These are phyloP conservation scores for Letharia columbiana DNA, from an alignment of 495 filamentous ascomycete species.

Conservation along the genomic window DNA sequence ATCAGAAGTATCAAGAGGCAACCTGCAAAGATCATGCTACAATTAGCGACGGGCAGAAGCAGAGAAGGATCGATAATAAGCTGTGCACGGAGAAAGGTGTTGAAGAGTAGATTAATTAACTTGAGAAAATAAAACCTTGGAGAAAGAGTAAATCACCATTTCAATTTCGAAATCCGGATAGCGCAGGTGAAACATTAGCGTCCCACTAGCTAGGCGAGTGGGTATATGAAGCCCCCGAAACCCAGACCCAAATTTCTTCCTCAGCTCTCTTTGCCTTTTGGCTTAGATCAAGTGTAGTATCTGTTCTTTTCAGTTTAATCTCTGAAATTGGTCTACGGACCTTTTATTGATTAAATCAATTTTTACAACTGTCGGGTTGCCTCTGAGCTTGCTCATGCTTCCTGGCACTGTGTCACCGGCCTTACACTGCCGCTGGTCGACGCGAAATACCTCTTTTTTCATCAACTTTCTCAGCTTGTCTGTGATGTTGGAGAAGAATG, in stretches of 20 bases:
- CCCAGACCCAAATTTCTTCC: conserved; percentile 18
- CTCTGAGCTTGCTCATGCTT: conserved; percentile 80
- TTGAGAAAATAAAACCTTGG: not conserved
- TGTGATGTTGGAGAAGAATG: conserved; percentile 55
- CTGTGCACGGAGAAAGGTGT: no score
- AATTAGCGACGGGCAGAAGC: no score
- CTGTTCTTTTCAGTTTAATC: conserved; percentile 99
- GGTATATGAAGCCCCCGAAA: not conserved
- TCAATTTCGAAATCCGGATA: not conserved
- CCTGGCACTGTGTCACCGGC: conserved; percentile 70
- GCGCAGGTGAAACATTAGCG: not conserved
- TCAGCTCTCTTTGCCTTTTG: conserved; percentile 50
- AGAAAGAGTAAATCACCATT: no score
- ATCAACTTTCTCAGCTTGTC: conserved; percentile 48
- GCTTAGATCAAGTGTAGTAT: conserved; percentile 99
- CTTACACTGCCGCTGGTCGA: conserved; percentile 82
- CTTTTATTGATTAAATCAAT: conserved; percentile 80
- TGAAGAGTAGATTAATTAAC: no score
- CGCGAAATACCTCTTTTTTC: conserved; percentile 59
- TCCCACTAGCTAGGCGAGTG: not conserved
- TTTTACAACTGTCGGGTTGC: conserved; percentile 52
- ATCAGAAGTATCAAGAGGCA: no score
- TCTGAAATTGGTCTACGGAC: conserved; percentile 59
- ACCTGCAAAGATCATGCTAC: no score
- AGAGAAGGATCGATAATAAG: no score